A percentile compares a stretch with the other conserved stretches of the same genome.
These are phyloP conservation scores for Solanum paucissectum DNA, from an alignment of 257 asterid genomes.

Conservation along the genomic window DNA sequence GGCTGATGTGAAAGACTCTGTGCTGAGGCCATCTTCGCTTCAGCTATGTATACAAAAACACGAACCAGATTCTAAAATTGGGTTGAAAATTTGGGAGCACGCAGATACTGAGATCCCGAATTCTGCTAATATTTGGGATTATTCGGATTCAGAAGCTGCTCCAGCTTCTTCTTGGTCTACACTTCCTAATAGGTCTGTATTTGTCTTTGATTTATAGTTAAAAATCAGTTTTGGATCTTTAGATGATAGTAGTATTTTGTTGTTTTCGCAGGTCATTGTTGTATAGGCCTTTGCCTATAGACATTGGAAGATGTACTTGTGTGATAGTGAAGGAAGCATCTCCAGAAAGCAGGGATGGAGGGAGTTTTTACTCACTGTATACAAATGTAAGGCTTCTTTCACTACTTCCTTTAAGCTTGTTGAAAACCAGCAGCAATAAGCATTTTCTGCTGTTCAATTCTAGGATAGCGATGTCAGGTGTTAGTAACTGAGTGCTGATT, in stretches of 20 bases:
- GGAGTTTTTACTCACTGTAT: slow-evolving; percentile 63
- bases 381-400: slow-evolving; percentile 49
- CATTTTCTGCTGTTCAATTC: background rate
- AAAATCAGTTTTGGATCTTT: background rate
- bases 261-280: slow-evolving; percentile 43
- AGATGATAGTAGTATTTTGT: background rate
- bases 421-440: background rate
- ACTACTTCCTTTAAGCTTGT: background rate
- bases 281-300: slow-evolving; percentile 83
- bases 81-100: slow-evolving; percentile 28
- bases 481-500: background rate
- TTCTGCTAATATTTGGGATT: slow-evolving; percentile 63
- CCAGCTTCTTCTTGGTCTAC: slow-evolving; percentile 96
- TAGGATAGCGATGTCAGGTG: background rate
- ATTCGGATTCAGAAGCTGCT: slow-evolving; percentile 83
- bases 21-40: slow-evolving; percentile 57
- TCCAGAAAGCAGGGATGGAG: slow-evolving; percentile 46
- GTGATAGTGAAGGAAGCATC: slow-evolving; percentile 75
- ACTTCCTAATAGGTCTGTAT: slow-evolving; percentile 56
- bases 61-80: slow-evolving; percentile 49
- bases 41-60: slow-evolving; percentile 49
- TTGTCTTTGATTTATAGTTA: background rate
- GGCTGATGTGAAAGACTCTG: slow-evolving; percentile 18
- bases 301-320: slow-evolving; percentile 83
- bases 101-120: slow-evolving; percentile 33